Conservation (phyloP, 139 green algal species). For the Volvox africanus region DNA sequence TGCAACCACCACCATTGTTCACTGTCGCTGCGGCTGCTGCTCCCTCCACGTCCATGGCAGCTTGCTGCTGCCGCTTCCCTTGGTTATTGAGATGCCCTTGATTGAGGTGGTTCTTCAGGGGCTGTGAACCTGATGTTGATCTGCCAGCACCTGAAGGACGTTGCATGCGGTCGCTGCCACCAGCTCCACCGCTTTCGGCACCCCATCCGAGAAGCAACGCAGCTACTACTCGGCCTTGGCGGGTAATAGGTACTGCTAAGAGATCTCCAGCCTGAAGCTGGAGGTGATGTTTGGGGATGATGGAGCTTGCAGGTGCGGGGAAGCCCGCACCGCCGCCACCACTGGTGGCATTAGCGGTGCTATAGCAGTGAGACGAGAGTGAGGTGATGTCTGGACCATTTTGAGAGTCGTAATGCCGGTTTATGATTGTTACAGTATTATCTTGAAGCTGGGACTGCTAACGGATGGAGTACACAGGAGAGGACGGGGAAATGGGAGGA, state of each 20-base stretch:
- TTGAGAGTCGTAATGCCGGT: neutral
- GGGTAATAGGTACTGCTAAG: neutral
- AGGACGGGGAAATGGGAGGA: neutral
- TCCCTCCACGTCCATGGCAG: neutral
- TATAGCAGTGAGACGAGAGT: neutral
- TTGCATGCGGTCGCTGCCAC: neutral
- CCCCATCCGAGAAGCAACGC: constrained; percentile 9
- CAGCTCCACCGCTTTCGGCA: neutral
- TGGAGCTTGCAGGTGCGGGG: neutral
- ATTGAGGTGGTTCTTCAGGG: neutral
- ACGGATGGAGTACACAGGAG: neutral
- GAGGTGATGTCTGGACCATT: neutral
- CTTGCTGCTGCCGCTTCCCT: constrained; percentile 1
- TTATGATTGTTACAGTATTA: neutral
- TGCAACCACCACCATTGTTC: neutral
- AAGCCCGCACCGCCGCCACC: neutral
- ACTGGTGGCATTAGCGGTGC: neutral
- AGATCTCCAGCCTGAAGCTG: neutral
- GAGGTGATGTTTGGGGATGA: neutral
- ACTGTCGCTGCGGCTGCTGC: neutral
- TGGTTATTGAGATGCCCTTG: neutral
- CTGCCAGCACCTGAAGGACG: neutral
- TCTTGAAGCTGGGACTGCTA: neutral
- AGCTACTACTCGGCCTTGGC: neutral
- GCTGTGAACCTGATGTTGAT: neutral